Base-by-base conservation (phyloP, 2,329 filamentous ascomycete genomes). In the Fusarium neocosmosporiellum region DNA sequence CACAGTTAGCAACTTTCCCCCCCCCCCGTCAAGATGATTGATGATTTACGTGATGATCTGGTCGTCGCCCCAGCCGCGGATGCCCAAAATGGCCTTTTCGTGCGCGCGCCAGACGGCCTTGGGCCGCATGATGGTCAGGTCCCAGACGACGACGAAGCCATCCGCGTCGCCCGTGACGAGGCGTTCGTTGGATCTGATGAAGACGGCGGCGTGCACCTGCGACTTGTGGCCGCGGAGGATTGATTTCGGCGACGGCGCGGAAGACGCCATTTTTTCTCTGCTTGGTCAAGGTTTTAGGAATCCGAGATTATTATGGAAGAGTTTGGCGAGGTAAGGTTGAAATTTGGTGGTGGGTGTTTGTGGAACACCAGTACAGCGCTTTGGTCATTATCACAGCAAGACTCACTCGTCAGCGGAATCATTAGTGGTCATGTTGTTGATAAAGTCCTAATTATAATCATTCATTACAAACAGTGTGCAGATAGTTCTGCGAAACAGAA, bases 31-130 rank as follows among this genome's bases (percentile, higher is more conserved):
- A 22, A 6, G 11, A 8, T 31, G 5, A 34, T 10, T 31, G 5
- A 34, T 2, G 3, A 9, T 92, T 81, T 88, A 97, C 93, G 95
- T 97, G 81, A 98, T 93, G 65, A 98, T 84, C 74, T 88, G 92
- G 69, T 93, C 90, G n/a, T 82, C 75, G 4, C 88, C 90, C 91
- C 95, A 97, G 37, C 87, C 90, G 54, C 87, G 87, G 43, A 96
- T 86, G 5, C 92, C 93, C 18, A 98, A 86, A 31, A 98, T 91
- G 22, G 94, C 89, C 36, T 89, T 92, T 50, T 90, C 86, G 81
- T 99, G 96, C 1, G 94, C 93, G 77, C 89, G 92, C 96, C 96
- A 99, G 5, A 96, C 94, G 2, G 92, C 94, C 10, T 90, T 87
- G 0, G 96, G 90, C 36, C 96, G 89, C 86, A 97, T 95, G 59